Base-by-base conservation (phyloP, 2,329 filamentous ascomycete genomes). In the Talaromyces sp. region DNA sequence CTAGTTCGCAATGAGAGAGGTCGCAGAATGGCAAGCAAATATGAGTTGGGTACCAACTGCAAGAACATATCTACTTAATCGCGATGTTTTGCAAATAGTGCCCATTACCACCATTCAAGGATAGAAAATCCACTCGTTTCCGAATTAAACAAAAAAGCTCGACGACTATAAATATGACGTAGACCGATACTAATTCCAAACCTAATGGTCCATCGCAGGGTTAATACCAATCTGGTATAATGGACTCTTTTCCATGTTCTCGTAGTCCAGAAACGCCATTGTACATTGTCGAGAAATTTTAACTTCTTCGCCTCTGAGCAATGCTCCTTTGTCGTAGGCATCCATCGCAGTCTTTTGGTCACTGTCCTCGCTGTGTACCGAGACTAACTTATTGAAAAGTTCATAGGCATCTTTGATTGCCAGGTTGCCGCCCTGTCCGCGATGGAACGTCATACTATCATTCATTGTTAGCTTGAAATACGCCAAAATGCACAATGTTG, bases 371-470 rank as follows among this genome's bases (percentile, higher is more conserved):
- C 13, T 53, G 8, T 61, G 22, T 17, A 56, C 47, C 1, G 47
- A 40, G 8, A 56, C 15, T 10, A 65, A 25, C 5, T 40, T 53
- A 25, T 56, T 65, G 31, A 61, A 58, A 22, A 65, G 58, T 45
- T 65, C 63, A 36, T 54, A 51, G 10, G 63, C 63, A 38, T 65
- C 63, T 34, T 47, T 65, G 6, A 65, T 65, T 27, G 58, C 63
- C 36, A 65, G 27, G 17, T 65, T 65, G 7, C 63, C 63, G 17
- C 63, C 63, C 38, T 65, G 56, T 27, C 63, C 63, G 10, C 63
- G 63, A n/a, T 61, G 63, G 11, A 65, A 65, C 7, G 58, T 65
- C 56, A 61, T 65, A 56, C 56, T 65, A n/a, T n/a, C 5, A 43
- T 45, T n/a, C n/a, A 34, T 51, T 6, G 29, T 51, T 17, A 51